Evolutionary conservation across 305 asterid species (phyloP), one percentile per base, ranked within the genome.

Genomic region (Solanum aculeatissimum): DNA sequence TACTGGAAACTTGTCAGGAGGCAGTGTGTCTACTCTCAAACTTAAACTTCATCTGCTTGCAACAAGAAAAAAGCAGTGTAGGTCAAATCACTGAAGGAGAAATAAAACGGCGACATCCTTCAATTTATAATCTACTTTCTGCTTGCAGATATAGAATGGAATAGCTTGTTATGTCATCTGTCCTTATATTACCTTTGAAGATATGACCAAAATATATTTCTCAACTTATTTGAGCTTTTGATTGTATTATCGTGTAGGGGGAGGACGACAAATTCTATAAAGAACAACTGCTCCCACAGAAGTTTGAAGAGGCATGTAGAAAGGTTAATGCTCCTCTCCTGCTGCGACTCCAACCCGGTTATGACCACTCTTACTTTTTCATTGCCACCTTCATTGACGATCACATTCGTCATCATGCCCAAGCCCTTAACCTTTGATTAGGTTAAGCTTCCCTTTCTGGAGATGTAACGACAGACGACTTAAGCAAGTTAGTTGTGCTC

Each of bases 321-420:
- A 89, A 91, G 83, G 89, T 81, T 19, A 89, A 85, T 10, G 96
- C 85, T 83, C 98, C 98, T 29, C 88, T 95, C 27, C 86, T 92
- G 68, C 84, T 97, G 78, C 90, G 98, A 51, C 74, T 91, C 89
- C 99, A 94, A 83, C 96, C 97, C 38, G 99, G 99, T 83, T 97
- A 95, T 40, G 99, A 97, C 79, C 99, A 97, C 92, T 95, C 99
- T 21, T 97, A 92, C 92, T 91, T 84, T 85, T 95, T 92, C 91
- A 93, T 97, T 9, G 86, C 98, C 51, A 90, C 97, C 77, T 97
- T 97, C 84, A 89, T 97, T 2, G 99, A 97, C 51, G 99, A 97
- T 63, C 99, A 97, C 86, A 89, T 97, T 78, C 93, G 84, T 40
- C 98, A 95, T 91, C 99, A 97, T 71, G 95, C 97, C 83, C 97